phyloP scores from a whole-genome alignment of 1,284 basidiomycete species.

The Phellinidium pouzarii region DNA sequence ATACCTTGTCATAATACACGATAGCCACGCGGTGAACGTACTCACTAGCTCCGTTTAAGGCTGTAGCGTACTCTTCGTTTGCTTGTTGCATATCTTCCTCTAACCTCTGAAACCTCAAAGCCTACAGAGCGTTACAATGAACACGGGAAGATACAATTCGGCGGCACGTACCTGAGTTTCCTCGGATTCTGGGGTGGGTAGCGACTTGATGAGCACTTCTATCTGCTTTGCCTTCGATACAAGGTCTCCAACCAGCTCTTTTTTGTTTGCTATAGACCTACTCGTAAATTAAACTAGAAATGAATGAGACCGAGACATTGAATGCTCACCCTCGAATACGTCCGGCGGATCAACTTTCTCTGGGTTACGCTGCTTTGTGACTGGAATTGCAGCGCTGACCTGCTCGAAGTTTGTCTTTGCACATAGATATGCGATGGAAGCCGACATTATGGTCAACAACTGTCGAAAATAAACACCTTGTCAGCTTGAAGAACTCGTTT shows the following conservation, averaged over 20 bases:
- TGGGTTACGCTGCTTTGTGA: conserved; percentile 65
- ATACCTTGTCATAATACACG: neutral
- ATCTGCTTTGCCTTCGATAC: conserved; percentile 81
- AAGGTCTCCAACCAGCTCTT: conserved; percentile 72
- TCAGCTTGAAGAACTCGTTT: neutral
- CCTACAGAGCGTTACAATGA: conserved; percentile 33
- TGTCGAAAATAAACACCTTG: conserved; percentile 25
- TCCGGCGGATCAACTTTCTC: conserved; percentile 67
- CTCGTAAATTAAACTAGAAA: neutral
- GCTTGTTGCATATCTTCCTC: conserved; percentile 63
- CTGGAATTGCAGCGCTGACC: conserved; percentile 62
- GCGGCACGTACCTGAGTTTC: conserved; percentile 50
- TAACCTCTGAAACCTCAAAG: conserved; percentile 51
- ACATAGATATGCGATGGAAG: conserved; percentile 67
- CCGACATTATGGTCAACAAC: conserved; percentile 80
- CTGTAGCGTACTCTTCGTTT: conserved; percentile 66
- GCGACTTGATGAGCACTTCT: conserved; percentile 68
- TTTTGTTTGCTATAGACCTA: conserved; percentile 55
- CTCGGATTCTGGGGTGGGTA: conserved; percentile 69
- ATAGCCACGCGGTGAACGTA: conserved; percentile 20
- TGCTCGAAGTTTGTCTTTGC: conserved; percentile 66
- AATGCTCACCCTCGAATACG: conserved; percentile 51
- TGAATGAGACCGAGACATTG: neutral
- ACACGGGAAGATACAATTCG: neutral
- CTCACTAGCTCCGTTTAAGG: conserved; percentile 69